phyloP scores from a whole-genome alignment of 2,329 filamentous ascomycete species.

The Plectosphaerella plurivora region DNA sequence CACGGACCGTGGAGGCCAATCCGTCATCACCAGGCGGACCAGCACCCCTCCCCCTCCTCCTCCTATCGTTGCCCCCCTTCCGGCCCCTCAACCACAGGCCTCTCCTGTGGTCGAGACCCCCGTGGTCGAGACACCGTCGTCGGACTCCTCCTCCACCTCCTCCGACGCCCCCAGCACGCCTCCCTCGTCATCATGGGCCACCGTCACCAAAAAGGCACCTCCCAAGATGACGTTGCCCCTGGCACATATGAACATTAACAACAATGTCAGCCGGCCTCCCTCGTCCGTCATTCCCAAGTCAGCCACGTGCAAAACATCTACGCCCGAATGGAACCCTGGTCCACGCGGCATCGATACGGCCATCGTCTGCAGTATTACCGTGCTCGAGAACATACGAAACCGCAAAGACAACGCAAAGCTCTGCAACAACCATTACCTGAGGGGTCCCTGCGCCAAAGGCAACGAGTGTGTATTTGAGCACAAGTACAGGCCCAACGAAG shows the following conservation, averaged over 20 bases:
- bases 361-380: conserved; percentile 38
- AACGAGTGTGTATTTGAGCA: conserved; percentile 55
- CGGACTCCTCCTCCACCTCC: conserved; percentile 14
- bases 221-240: conserved; percentile 39
- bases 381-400: conserved; percentile 52
- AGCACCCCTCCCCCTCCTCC: conserved; percentile 1
- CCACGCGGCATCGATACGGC: conserved; percentile 50
- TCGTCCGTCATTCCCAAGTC: conserved; percentile 8
- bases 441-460: conserved; percentile 51
- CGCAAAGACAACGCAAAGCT: conserved; percentile 51
- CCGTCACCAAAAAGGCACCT: conserved; percentile 32
- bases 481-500: conserved; percentile 44
- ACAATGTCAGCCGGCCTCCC: not conserved
- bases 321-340: conserved; percentile 46
- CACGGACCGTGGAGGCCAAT: conserved; percentile 26
- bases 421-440: conserved; percentile 59
- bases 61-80: conserved; percentile 1
- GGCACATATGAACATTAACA: conserved; percentile 22
- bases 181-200: conserved; percentile 32
- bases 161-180: conserved; percentile 11
- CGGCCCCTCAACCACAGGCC: too few relatives aligned
- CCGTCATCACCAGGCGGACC: conserved; percentile 3
- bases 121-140: not conserved
- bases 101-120: not conserved
- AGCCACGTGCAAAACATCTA: conserved; percentile 19